Conservation (phyloP, 139 green algal genomes). For the Limnomonas spitsbergensis region DNA sequence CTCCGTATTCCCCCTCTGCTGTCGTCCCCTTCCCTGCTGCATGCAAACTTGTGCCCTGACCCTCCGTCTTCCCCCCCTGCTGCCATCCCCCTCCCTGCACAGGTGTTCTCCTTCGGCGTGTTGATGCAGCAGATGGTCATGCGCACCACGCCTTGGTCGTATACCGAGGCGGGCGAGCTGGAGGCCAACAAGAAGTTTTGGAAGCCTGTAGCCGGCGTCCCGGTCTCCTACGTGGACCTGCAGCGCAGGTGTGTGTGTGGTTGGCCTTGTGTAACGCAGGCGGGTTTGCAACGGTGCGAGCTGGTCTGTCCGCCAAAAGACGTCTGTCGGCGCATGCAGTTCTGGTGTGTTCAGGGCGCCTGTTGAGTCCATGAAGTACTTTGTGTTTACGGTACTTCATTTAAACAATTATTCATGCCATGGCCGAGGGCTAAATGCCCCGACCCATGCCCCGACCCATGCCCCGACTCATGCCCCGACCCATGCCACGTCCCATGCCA, state of each 20-base stretch:
- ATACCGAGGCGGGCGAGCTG: background rate
- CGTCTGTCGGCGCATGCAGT: background rate
- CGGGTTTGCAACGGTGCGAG: background rate
- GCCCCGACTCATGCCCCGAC: too few relatives aligned
- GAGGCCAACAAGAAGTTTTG: slow-evolving; percentile 15
- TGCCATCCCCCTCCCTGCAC: too few relatives aligned
- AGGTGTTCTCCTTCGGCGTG: slow-evolving; percentile 6
- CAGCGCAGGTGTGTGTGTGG: background rate
- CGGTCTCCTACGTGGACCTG: background rate
- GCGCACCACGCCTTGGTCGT: background rate
- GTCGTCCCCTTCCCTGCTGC: too few relatives aligned
- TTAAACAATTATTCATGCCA: background rate
- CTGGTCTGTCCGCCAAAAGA: too few relatives aligned
- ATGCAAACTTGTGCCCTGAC: too few relatives aligned
- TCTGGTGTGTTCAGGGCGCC: background rate
- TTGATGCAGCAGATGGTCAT: slow-evolving; percentile 7
- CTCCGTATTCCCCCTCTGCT: too few relatives aligned
- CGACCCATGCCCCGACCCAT: too few relatives aligned
- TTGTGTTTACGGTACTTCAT: background rate
- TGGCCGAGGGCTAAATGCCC: background rate
- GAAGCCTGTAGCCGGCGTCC: background rate
- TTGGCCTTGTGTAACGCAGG: background rate
- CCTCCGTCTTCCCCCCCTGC: too few relatives aligned
- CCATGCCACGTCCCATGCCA: too few relatives aligned
- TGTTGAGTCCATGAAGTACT: background rate